Evolutionary conservation across 176 grass and related monocot species (phyloP).

Genomic region (Leersia perrieri): DNA sequence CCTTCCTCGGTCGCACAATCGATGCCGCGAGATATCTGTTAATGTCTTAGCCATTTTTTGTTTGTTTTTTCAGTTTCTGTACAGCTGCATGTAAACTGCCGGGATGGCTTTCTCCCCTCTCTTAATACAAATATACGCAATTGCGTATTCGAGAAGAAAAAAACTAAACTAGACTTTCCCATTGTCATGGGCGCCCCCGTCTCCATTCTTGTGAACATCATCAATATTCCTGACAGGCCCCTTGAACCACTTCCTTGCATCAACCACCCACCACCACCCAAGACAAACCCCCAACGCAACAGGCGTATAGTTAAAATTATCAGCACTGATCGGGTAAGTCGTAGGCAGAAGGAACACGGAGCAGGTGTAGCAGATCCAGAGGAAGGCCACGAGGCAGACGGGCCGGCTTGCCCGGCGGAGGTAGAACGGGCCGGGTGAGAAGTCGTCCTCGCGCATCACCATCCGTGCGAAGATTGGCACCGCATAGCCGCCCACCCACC

Average conservation of each 20-base stretch:
- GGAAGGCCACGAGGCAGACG: constrained; percentile 88
- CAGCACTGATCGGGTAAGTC: constrained; percentile 63
- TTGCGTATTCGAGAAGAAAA: too few relatives aligned
- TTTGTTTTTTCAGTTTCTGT: too few relatives aligned
- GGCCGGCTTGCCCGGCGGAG: constrained; percentile 62
- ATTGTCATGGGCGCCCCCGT: not conserved
- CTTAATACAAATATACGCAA: too few relatives aligned
- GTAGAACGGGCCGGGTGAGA: constrained; percentile 81
- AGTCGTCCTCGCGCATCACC: constrained; percentile 81
- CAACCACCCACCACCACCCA: constrained; percentile 87
- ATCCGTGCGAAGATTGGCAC: constrained; percentile 95
- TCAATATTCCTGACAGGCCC: constrained; percentile 91
- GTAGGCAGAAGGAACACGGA: constrained; percentile 91
- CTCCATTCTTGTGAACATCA: not conserved
- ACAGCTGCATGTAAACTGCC: too few relatives aligned
- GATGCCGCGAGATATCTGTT: too few relatives aligned
- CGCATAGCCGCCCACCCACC: constrained; percentile 91
- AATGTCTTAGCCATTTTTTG: too few relatives aligned
- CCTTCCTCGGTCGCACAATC: too few relatives aligned
- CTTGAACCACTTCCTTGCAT: constrained; percentile 94
- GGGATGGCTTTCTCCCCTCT: too few relatives aligned
- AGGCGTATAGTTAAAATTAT: constrained; percentile 89
- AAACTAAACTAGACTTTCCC: constrained; percentile 49
- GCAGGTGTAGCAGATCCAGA: constrained; percentile 99
- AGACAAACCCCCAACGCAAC: constrained; percentile 60